phyloP scores from a whole-genome alignment of 2,329 filamentous ascomycete species.

The Diaporthe ilicicola region DNA sequence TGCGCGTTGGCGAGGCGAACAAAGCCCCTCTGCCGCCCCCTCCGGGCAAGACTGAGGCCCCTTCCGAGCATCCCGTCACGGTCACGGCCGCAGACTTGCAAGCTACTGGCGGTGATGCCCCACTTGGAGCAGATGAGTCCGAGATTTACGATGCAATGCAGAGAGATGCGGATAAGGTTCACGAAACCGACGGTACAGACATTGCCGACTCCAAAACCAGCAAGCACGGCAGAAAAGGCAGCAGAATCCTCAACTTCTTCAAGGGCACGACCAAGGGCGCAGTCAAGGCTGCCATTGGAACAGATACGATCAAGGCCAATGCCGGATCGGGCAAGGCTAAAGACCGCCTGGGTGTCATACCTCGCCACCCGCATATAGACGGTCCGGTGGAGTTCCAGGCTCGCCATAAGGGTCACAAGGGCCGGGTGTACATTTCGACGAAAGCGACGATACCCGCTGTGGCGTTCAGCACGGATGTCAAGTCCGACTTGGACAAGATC shows the following conservation, averaged over 20 bases:
- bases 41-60: constrained; percentile 46
- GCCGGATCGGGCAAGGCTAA: constrained; percentile 68
- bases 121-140: constrained; percentile 68
- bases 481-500: constrained; percentile 60
- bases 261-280: constrained; percentile 75
- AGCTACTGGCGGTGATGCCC: constrained; percentile 52
- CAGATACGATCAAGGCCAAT: constrained; percentile 76
- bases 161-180: constrained; percentile 48
- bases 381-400: constrained; percentile 83
- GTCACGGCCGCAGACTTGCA: constrained; percentile 59
- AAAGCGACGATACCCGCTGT: constrained; percentile 74
- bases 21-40: constrained; percentile 78
- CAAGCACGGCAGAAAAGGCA: constrained; percentile 50
- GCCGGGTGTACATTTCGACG: constrained; percentile 74
- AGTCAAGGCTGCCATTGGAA: constrained; percentile 75
- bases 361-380: constrained; percentile 53
- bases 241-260: constrained; percentile 69
- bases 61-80: constrained; percentile 46
- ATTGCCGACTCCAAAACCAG: constrained; percentile 55
- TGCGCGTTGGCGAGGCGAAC: constrained; percentile 83
- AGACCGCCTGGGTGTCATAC: constrained; percentile 76
- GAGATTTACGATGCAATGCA: constrained; percentile 72
- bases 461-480: constrained; percentile 65
- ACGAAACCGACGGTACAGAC: constrained; percentile 51
- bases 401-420: constrained; percentile 75